phyloP scores from a whole-genome alignment of 805 yeast genomes.

The Ogataea parapolymorpha region DNA sequence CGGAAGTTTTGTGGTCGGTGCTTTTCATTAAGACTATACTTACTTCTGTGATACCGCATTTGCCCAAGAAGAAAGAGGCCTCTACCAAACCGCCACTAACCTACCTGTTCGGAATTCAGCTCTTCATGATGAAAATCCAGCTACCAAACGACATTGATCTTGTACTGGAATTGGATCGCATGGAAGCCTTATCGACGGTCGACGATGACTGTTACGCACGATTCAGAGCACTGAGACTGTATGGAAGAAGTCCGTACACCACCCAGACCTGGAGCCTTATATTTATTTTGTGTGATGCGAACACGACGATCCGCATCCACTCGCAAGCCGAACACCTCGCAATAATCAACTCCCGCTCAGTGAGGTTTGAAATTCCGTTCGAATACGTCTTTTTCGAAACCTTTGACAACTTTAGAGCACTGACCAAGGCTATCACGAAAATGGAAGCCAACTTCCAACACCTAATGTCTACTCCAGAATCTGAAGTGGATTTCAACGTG shows the following conservation, averaged over 20 bases:
- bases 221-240: conserved; percentile 27
- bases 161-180: conserved; percentile 29
- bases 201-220: conserved; percentile 14
- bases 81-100: conserved; percentile 4
- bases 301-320: conserved; percentile 9
- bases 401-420: conserved; percentile 76
- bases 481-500: conserved; percentile 32
- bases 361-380: conserved; percentile 56
- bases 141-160: conserved; percentile 29
- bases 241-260: conserved; percentile 29
- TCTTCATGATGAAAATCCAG: conserved; percentile 23
- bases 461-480: conserved; percentile 21
- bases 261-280: conserved; percentile 28
- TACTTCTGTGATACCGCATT: conserved; percentile 12
- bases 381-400: conserved; percentile 72
- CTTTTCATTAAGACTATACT: conserved; percentile 25
- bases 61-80: not conserved
- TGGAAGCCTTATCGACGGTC: conserved; percentile 22
- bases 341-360: conserved; percentile 21
- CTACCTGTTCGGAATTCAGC: conserved; percentile 22
- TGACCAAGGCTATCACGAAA: conserved; percentile 66
- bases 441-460: conserved; percentile 32
- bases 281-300: conserved; percentile 20
- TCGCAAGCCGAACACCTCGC: conserved; percentile 12
- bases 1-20: conserved; percentile 32